Conservation (phyloP, 305 asterid species). For the Petunia hybrid region DNA sequence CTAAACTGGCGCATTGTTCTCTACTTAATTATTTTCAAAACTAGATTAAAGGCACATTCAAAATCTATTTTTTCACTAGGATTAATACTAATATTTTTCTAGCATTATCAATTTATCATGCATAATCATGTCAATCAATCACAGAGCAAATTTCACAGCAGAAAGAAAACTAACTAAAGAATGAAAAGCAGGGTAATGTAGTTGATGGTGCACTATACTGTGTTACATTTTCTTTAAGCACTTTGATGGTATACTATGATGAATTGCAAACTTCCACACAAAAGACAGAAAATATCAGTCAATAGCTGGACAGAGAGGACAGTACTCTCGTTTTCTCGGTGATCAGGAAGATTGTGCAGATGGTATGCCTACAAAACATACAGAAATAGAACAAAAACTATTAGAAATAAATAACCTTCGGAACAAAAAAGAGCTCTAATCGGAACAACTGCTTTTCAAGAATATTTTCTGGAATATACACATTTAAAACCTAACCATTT, state of each 20-base stretch:
- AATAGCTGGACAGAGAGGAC: background rate
- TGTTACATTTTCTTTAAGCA: background rate
- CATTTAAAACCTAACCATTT: background rate
- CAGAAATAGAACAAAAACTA: conserved; percentile 6
- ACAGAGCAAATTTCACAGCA: conserved; percentile 12
- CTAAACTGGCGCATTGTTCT: background rate
- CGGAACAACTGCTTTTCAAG: background rate
- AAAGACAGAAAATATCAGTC: background rate
- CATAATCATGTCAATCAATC: background rate
- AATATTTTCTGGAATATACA: background rate
- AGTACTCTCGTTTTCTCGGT: background rate
- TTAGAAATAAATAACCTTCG: background rate
- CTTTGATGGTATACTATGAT: background rate
- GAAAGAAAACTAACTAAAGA: conserved; percentile 11
- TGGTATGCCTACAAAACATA: background rate
- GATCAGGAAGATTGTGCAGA: background rate
- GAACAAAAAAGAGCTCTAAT: background rate
- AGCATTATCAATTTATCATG: background rate
- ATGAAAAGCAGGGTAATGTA: background rate
- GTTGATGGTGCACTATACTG: background rate
- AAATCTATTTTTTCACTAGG: background rate
- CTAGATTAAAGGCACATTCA: background rate
- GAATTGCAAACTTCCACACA: background rate
- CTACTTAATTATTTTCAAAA: conserved; percentile 6
- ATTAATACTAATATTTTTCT: background rate